Evolutionary conservation across 2,329 filamentous ascomycete species (phyloP), one percentile per base, ranked within the genome.

Genomic region (Verticillium isaacii): DNA sequence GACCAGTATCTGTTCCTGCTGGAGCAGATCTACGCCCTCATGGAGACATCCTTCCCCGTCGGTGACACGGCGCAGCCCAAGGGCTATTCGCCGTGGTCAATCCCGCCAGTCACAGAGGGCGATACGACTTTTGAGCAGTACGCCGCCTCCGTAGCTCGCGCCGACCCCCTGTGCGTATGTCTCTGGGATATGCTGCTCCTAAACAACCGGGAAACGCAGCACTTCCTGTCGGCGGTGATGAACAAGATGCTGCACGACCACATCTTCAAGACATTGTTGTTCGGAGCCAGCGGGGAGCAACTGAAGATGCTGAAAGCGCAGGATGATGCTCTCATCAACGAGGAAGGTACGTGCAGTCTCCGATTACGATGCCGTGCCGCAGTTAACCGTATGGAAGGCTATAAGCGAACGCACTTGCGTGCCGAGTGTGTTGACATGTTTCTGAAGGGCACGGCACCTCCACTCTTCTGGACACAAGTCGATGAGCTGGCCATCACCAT

Each of bases 381-480:
- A 5, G 37, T 32, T 59, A 36, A 59, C 32, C 32, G 6, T 15
- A 25, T 17, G n/a, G 3, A 34, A 75, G 74, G 69, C n/a, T 75
- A 73, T 23, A 58, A 58, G 23, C 71, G 72, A n/a, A 68, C 67
- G 6, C 56, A 59, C 8, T 60, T 72, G 45, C 68, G 70, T 32
- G 66, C 71, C 23, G 62, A 66, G 17, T 68, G 66, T 12, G 71
- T 70, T 45, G 62, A 58, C 25, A 57, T 66, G 12, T 69, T 72
- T 57, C 68, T 75, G 11, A 54, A 62, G 5, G 32, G 55, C 8
- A 64, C 34, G 1, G 54, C 65, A 1, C 71, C 73, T 5, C 65
- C 67, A 5, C 55, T 62, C 0, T 76, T 74, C 55, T 75, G 72
- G 74, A 54, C 63, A 1, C 60, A 69, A 25, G 71, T 76, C 3